These are phyloP conservation scores for Aspergillus alliaceus DNA, from an alignment of 2,329 filamentous ascomycete species.

Conservation along the genomic window DNA sequence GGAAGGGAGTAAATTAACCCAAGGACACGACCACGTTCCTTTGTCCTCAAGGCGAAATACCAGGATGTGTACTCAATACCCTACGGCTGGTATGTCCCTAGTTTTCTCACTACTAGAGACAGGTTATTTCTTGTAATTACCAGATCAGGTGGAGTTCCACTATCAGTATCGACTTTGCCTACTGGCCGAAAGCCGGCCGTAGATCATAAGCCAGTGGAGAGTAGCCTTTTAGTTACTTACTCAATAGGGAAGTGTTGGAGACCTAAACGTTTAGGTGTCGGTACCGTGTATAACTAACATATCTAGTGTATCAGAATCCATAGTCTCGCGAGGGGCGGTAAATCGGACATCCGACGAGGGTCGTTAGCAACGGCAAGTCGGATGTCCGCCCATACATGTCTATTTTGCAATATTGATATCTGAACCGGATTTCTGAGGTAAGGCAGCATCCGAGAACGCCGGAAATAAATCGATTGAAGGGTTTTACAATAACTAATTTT, in stretches of 20 bases:
- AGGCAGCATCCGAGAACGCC: not conserved
- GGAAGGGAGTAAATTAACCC: not conserved
- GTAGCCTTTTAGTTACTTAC: not conserved
- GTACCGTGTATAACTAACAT: not conserved
- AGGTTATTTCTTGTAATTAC: not conserved
- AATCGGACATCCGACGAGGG: not conserved
- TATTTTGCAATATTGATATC: not conserved
- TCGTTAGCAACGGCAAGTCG: not conserved
- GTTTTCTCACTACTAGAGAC: not conserved
- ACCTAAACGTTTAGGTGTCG: not conserved
- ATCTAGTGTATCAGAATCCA: not conserved
- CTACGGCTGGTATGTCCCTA: not conserved
- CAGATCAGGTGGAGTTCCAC: slow-evolving; percentile 1
- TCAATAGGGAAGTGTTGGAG: not conserved
- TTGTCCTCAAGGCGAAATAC: not conserved
- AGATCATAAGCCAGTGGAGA: slow-evolving; percentile 4
- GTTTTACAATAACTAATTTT: not conserved
- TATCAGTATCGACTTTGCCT: not conserved
- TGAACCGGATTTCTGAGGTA: not conserved
- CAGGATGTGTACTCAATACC: not conserved
- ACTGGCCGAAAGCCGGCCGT: slow-evolving; percentile 2
- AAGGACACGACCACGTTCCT: not conserved
- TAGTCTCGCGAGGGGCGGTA: not conserved
- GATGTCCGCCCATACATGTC: not conserved
- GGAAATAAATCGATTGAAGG: not conserved